These are phyloP conservation scores for Citrus sp. DNA, from an alignment of 345 rosid genomes.

Conservation along the genomic window DNA sequence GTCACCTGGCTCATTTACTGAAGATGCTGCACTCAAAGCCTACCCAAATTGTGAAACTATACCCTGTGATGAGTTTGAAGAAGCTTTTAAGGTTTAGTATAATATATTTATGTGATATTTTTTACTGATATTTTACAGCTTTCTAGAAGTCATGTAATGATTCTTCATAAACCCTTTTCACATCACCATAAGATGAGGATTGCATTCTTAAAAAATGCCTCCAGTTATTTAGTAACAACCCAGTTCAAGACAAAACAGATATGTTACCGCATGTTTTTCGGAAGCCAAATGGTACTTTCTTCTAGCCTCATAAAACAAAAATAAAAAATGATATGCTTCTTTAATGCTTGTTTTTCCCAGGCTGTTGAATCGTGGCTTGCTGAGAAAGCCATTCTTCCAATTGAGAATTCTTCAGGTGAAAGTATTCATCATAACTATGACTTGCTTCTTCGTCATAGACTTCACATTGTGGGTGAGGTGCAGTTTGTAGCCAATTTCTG, in stretches of 20 bases:
- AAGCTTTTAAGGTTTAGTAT: conserved; percentile 49
- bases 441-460: conserved; percentile 60
- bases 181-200: background rate
- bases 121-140: background rate
- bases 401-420: conserved; percentile 53
- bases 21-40: conserved; percentile 63
- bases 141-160: background rate
- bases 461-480: conserved; percentile 60
- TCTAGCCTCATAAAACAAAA: background rate
- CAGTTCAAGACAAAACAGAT: background rate
- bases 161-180: background rate
- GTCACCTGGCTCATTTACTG: conserved; percentile 44
- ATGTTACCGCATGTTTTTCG: too few species aligned
- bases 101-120: background rate
- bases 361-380: conserved; percentile 59
- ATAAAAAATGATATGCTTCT: background rate
- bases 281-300: background rate
- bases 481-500: conserved; percentile 44
- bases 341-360: conserved; percentile 25
- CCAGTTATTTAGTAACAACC: background rate
- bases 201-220: background rate
- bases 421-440: conserved; percentile 64
- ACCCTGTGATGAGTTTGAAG: conserved; percentile 56
- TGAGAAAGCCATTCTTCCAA: conserved; percentile 61
- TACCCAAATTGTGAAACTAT: conserved; percentile 57